Evolutionary conservation across 305 asterid species (phyloP).

Genomic region (Solanum hybrid): DNA sequence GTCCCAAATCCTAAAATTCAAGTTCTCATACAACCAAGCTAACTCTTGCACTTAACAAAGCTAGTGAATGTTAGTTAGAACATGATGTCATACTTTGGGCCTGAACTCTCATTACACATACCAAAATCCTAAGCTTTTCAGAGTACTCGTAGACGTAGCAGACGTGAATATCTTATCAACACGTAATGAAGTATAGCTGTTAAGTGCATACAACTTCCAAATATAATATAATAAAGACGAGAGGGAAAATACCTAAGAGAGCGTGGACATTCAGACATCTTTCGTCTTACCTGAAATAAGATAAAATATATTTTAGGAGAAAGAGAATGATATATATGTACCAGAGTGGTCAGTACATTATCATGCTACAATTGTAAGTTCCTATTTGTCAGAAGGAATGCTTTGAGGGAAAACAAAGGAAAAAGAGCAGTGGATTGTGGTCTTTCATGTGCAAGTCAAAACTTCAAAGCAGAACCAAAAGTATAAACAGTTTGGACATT

Average conservation of each 20-base stretch:
- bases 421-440: background rate
- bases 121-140: background rate
- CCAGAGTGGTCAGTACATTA: background rate
- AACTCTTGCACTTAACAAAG: background rate
- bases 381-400: background rate
- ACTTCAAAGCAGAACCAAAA: background rate
- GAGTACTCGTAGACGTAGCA: background rate
- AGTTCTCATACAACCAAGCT: background rate
- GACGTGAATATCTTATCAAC: background rate
- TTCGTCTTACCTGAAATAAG: slow-evolving; percentile 60
- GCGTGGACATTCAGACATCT: slow-evolving; percentile 87
- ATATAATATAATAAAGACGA: background rate
- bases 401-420: background rate
- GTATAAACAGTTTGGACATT: background rate
- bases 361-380: background rate
- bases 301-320: background rate
- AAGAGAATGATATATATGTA: background rate
- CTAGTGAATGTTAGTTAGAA: background rate
- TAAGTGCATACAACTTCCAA: background rate
- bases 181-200: background rate
- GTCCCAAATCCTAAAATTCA: background rate
- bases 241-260: slow-evolving; percentile 43
- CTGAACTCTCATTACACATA: background rate
- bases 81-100: background rate
- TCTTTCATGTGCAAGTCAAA: background rate